phyloP scores from a whole-genome alignment of 1,284 basidiomycete genomes.

The Quambalaria eucalypti region DNA sequence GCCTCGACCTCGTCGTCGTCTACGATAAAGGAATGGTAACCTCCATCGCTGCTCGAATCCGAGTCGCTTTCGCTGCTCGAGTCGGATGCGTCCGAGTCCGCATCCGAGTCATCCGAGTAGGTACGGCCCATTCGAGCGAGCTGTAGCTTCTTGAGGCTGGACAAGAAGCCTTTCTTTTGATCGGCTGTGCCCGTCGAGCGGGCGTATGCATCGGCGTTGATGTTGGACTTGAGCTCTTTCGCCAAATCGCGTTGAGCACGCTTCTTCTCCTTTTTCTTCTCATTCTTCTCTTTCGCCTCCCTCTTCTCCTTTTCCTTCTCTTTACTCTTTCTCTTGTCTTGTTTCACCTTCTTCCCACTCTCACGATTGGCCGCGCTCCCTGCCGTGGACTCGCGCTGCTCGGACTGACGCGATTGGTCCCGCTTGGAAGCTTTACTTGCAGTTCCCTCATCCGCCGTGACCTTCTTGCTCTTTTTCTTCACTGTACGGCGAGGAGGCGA shows the following conservation, averaged over 20 bases:
- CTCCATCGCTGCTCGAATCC: background rate
- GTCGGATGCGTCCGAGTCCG: background rate
- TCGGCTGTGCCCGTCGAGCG: conserved; percentile 15
- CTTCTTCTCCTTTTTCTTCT: background rate
- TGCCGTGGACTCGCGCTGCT: too few relatives aligned
- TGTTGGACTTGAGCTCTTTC: conserved; percentile 16
- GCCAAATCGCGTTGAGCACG: background rate
- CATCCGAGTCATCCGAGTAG: background rate
- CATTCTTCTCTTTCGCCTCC: background rate
- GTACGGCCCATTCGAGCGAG: background rate
- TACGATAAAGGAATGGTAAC: background rate
- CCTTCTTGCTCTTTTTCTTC: too few relatives aligned
- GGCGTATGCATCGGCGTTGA: conserved; percentile 26
- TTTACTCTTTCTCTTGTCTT: background rate
- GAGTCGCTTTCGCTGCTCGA: background rate
- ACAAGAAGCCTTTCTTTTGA: conserved; percentile 10
- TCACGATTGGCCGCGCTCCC: too few relatives aligned
- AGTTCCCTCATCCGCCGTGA: too few relatives aligned
- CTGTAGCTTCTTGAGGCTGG: background rate
- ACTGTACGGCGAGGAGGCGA: too few relatives aligned
- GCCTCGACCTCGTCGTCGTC: background rate
- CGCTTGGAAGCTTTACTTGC: too few relatives aligned
- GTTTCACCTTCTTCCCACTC: background rate
- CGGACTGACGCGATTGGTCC: too few relatives aligned
- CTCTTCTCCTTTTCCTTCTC: conserved; percentile 3